Evolutionary conservation across 148 eudicot genomes (phyloP).

Genomic region (Rhododendron simsii): DNA sequence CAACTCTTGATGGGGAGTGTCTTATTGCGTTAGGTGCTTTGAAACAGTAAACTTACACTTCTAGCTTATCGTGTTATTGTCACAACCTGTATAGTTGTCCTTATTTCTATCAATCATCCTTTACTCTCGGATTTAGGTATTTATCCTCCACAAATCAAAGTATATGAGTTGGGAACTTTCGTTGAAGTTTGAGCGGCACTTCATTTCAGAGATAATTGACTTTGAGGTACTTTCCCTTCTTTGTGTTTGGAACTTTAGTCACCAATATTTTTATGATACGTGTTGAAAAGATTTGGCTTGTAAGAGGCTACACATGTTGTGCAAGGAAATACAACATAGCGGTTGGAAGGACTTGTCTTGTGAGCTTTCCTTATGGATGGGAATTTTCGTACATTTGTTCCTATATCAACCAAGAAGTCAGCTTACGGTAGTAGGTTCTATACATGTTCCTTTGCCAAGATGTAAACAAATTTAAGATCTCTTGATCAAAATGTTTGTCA

Average conservation of each 20-base stretch:
- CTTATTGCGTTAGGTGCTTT: conserved; percentile 80
- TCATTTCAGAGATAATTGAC: conserved; percentile 76
- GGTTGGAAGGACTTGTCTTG: not conserved
- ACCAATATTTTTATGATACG: not conserved
- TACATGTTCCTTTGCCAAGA: not conserved
- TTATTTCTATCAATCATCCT: conserved; percentile 2
- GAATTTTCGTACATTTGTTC: not conserved
- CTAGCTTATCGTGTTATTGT: not conserved
- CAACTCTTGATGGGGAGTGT: conserved; percentile 93
- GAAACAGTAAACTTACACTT: not conserved
- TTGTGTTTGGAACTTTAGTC: not conserved
- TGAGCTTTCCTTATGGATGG: not conserved
- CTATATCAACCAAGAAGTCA: not conserved
- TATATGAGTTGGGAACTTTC: conserved; percentile 82
- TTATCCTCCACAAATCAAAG: conserved; percentile 88
- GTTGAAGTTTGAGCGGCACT: conserved; percentile 90
- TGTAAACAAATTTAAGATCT: not conserved
- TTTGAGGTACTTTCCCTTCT: conserved; percentile 51
- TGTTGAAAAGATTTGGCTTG: not conserved
- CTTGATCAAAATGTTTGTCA: not conserved
- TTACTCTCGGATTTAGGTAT: conserved; percentile 47
- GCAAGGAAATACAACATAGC: not conserved
- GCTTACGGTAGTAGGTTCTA: not conserved
- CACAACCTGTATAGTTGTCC: not conserved
- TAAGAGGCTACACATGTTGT: not conserved